Evolutionary conservation across 1,284 basidiomycete genomes (phyloP).

Genomic region (Trichosporon coremiiforme): DNA sequence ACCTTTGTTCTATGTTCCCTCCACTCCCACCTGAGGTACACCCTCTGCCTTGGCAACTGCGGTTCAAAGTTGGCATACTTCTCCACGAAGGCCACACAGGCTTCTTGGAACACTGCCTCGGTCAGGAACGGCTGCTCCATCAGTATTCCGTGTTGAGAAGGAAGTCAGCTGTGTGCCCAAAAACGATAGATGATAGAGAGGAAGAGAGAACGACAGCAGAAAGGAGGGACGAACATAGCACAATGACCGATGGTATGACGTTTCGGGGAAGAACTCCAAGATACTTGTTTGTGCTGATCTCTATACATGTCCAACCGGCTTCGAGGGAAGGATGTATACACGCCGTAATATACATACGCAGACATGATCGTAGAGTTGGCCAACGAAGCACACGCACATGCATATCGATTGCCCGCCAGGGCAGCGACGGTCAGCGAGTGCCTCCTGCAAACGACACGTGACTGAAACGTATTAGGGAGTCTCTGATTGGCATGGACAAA

Average conservation of each 20-base stretch:
- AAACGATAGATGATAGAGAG: background rate
- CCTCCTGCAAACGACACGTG: background rate
- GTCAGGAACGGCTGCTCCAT: conserved; percentile 27
- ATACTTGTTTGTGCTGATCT: conserved; percentile 5
- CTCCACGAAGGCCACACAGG: conserved; percentile 20
- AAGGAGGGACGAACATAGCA: background rate
- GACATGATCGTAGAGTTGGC: background rate
- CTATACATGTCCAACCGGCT: too few relatives aligned
- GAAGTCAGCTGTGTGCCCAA: conserved; percentile 14
- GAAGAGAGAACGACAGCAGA: too few relatives aligned
- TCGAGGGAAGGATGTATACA: too few relatives aligned
- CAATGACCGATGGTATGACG: background rate
- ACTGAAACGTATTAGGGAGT: background rate
- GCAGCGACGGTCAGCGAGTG: too few relatives aligned
- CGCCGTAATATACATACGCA: background rate
- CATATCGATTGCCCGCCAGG: background rate
- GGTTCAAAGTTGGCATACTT: conserved; percentile 24
- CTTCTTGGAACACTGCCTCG: conserved; percentile 21
- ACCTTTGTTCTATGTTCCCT: conserved; percentile 30
- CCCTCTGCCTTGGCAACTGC: conserved; percentile 22
- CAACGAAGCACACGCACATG: background rate
- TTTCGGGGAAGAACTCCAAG: background rate
- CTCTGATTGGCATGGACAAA: conserved; percentile 1
- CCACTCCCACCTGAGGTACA: conserved; percentile 41
- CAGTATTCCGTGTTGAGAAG: background rate